Conservation (phyloP, 345 rosid species). For the Carallia brachiata region DNA sequence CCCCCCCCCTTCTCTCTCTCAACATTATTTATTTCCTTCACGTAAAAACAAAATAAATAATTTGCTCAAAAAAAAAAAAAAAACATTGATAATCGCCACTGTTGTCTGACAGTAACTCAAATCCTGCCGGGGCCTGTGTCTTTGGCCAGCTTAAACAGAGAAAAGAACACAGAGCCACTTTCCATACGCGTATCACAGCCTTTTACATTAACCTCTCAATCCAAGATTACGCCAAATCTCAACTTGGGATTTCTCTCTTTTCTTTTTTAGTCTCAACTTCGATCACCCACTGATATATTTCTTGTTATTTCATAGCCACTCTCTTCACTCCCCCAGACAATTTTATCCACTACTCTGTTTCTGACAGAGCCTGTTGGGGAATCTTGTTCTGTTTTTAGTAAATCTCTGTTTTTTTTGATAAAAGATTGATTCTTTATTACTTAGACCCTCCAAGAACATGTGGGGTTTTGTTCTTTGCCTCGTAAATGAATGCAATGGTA, state of each 20-base stretch:
- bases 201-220: not conserved
- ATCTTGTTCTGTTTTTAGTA: not conserved
- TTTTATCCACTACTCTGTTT: constrained; percentile 5
- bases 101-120: constrained; percentile 19
- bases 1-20: too few relatives aligned
- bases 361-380: constrained; percentile 9
- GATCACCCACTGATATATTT: not conserved
- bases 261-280: constrained; percentile 1
- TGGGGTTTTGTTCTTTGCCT: constrained; percentile 27
- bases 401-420: not conserved
- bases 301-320: not conserved
- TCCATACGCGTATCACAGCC: constrained; percentile 10
- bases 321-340: constrained; percentile 1
- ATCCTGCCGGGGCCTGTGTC: constrained; percentile 20
- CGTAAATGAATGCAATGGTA: constrained; percentile 17
- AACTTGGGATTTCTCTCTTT: not conserved
- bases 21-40: not conserved
- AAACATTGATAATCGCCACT: constrained; percentile 4
- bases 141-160: constrained; percentile 14
- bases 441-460: constrained; percentile 9
- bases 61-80: too few relatives aligned
- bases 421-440: not conserved
- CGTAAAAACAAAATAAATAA: not conserved
- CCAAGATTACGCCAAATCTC: not conserved
- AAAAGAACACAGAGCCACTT: not conserved